Conservation (phyloP, 2,329 filamentous ascomycete genomes). For the Stagonosporopsis tanaceti region DNA sequence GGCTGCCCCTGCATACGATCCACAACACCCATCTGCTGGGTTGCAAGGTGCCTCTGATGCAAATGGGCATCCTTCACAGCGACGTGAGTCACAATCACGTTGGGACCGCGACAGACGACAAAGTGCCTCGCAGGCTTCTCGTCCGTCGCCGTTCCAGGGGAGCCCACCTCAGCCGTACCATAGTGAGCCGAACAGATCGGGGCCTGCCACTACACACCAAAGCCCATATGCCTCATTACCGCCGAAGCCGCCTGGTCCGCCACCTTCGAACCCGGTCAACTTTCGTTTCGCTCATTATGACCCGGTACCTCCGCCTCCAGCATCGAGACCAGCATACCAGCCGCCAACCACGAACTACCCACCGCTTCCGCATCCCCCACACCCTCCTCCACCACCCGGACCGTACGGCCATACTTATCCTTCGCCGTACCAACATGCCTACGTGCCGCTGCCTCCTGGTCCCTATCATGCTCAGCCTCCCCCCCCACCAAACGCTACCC, state of each 20-base stretch:
- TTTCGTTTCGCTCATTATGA: constrained; percentile 49
- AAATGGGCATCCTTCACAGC: constrained; percentile 24
- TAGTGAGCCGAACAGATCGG: constrained; percentile 31
- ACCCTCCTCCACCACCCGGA: constrained; percentile 29
- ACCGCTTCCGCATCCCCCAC: constrained; percentile 28
- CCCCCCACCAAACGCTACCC: constrained; percentile 31
- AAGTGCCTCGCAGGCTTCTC: constrained; percentile 39
- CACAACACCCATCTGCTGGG: constrained; percentile 34
- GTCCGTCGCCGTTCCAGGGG: constrained; percentile 35
- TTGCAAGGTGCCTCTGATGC: constrained; percentile 33
- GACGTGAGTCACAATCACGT: constrained; percentile 33
- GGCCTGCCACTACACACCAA: constrained; percentile 36
- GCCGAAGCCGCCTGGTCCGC: constrained; percentile 41
- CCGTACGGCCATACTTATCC: constrained; percentile 29
- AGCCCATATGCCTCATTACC: constrained; percentile 45
- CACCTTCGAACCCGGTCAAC: constrained; percentile 37
- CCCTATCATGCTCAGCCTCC: constrained; percentile 46
- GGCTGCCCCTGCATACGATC: constrained; percentile 32
- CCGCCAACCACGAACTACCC: constrained; percentile 35
- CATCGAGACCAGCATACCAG: constrained; percentile 29
- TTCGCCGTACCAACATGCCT: constrained; percentile 38
- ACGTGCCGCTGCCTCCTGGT: constrained; percentile 40
- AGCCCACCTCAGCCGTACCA: constrained; percentile 37
- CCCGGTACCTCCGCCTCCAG: constrained; percentile 34
- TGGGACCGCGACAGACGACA: constrained; percentile 40